Evolutionary conservation across 2,329 filamentous ascomycete species (phyloP).

Genomic region (Blastomyces parvus): DNA sequence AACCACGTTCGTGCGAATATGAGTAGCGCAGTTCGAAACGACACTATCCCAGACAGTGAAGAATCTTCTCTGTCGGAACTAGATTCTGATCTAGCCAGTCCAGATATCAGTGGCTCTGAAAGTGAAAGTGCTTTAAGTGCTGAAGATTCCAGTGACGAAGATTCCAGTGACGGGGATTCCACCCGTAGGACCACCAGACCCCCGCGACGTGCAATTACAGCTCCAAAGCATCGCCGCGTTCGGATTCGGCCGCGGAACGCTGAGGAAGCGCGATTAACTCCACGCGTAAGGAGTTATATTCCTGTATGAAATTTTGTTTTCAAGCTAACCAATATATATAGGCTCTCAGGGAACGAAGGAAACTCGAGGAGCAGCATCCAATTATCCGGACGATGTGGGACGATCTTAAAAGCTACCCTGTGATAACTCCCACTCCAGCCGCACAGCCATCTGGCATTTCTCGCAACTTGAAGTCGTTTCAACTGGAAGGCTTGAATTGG

Average conservation of each 20-base stretch:
- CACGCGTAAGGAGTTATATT: conserved; percentile 6
- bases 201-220: not conserved
- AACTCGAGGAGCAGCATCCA: conserved; percentile 68
- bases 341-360: conserved; percentile 49
- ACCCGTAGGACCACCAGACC: not conserved
- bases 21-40: not conserved
- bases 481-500: conserved; percentile 88
- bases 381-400: conserved; percentile 77
- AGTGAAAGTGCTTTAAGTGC: not conserved
- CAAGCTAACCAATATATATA: conserved; percentile 16
- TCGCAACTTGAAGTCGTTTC: conserved; percentile 81
- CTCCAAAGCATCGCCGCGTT: not conserved
- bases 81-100: conserved; percentile 2
- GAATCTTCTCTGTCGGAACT: conserved; percentile 9
- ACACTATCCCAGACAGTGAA: conserved; percentile 6
- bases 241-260: not conserved
- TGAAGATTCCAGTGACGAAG: not conserved
- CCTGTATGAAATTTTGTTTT: not conserved
- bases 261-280: conserved; percentile 5
- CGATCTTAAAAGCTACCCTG: conserved; percentile 57
- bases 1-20: not conserved
- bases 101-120: not conserved
- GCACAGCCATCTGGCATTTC: conserved; percentile 68
- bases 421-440: conserved; percentile 55
- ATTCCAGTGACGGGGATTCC: not conserved